Base-by-base conservation (phyloP, 805 yeast genomes). In the Nakazawaea anatomiae region DNA sequence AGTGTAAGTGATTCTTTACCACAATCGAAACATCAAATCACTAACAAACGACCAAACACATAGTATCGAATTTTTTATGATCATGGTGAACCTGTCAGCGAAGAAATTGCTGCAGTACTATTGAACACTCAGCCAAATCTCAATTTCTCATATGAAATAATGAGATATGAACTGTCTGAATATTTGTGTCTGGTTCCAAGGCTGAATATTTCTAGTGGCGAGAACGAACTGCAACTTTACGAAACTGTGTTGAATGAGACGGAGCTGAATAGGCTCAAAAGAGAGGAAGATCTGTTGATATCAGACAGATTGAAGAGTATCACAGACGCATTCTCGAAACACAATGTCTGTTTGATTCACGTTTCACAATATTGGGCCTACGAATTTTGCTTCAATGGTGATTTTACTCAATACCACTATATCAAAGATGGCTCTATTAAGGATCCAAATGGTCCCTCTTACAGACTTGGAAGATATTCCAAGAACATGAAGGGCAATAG, bases 391-490 rank as follows among this genome's bases (percentile, higher is more conserved):
- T 50, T 48, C 46, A 44, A 49, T 32, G 12, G 41, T 6, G 35
- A 38, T 8, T 36, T 55, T n/a, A 28, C 32, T n/a, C 56, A 53
- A 32, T 52, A 25, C 39, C 56, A 54, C 38, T 34, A 25, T 36
- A 14, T 29, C 18, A 45, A 30, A 10, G 49, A 49, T 27, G 48
- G 28, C 36, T 4, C 8, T 3, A 40, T 6, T 11, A 41, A 27
- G 7, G 48, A 40, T 25, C 29, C 34, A 12, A 40, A 30, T 7
- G 35, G 48, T 4, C 59, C 60, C 2, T 28, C 44, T 2, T 60
- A 58, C 39, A 45, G 35, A 1, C 53, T 65, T 14, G 68, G 62
- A 8, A 31, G 44, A 11, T 44, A 56, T 29, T 36, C 46, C 11
- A 35, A 36, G 8, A 48, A 50, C 28, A 45, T 58, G n/a, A 48